Percentiles rank a stretch among this genome's conserved stretches.
Evolutionary conservation across 164 flowering plant genomes (phyloP).

Genomic region (Cinnamomum micranthum): DNA sequence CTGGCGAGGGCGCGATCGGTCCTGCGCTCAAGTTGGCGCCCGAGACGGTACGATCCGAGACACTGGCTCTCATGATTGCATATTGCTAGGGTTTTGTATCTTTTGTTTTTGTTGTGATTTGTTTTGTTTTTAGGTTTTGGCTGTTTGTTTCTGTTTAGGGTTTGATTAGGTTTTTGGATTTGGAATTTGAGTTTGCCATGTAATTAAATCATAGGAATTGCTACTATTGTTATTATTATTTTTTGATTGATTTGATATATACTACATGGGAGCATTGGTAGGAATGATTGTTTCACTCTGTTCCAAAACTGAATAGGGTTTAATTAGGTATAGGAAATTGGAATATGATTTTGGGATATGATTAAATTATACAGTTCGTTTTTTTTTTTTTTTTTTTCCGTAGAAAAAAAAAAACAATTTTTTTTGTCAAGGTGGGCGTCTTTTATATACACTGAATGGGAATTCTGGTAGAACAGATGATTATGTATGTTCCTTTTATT

Average conservation of each 20-base stretch:
- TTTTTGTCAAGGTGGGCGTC: no score
- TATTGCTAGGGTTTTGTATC: not conserved
- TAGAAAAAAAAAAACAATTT: no score
- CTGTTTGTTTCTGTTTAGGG: not conserved
- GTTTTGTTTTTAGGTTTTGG: not conserved
- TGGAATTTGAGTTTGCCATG: not conserved
- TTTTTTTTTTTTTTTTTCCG: no score
- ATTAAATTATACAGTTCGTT: no score
- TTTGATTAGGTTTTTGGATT: not conserved
- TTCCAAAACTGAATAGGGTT: not conserved
- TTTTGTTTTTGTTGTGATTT: no score
- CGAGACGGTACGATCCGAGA: conserved; percentile 54
- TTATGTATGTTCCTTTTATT: no score
- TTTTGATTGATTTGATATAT: not conserved
- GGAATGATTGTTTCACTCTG: not conserved
- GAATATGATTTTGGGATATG: no score
- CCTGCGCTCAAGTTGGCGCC: conserved; percentile 72
- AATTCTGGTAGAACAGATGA: no score
- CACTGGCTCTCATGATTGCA: not conserved
- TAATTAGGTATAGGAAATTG: no score
- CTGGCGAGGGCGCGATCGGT: conserved; percentile 64
- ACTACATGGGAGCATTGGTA: no score
- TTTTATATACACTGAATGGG: no score
- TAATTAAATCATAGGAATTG: not conserved
- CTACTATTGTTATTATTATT: no score